Percentiles rank a stretch among this genome's conserved stretches.
Conservation (phyloP, 352 stramenopile genomes). For the Phytopythium kandeliae region DNA sequence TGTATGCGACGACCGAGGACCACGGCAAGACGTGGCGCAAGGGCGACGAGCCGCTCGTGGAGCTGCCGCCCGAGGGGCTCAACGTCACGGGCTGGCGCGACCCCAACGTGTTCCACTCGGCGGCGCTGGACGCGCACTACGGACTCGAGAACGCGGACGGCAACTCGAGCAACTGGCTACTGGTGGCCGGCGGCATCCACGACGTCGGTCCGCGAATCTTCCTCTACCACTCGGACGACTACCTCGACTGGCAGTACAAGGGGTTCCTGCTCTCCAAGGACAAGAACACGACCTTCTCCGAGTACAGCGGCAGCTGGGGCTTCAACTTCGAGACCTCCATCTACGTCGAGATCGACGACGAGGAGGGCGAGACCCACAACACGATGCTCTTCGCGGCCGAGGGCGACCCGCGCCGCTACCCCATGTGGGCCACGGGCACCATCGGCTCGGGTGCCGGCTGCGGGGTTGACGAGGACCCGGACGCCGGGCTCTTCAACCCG, state of each 20-base stretch:
- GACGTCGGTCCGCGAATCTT: constrained; percentile 53
- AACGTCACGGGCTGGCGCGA: constrained; percentile 67
- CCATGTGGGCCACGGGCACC: constrained; percentile 54
- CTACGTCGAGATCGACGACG: constrained; percentile 52
- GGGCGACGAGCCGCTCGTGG: constrained; percentile 37
- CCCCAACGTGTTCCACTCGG: constrained; percentile 53
- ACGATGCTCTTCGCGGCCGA: constrained; percentile 63
- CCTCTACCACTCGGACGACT: constrained; percentile 55
- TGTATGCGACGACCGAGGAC: constrained; percentile 56
- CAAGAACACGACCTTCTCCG: constrained; percentile 59
- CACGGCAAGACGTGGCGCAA: constrained; percentile 60
- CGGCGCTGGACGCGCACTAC: constrained; percentile 37
- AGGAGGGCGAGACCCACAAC: constrained; percentile 52
- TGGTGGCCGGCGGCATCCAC: constrained; percentile 48
- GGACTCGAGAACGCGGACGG: constrained; percentile 12
- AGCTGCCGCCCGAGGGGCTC: constrained; percentile 34
- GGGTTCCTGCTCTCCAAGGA: constrained; percentile 47
- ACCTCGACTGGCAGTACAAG: constrained; percentile 64
- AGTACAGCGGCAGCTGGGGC: constrained; percentile 49
- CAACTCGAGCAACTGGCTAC: constrained; percentile 42
- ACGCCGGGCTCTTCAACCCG: constrained; percentile 36
- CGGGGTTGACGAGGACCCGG: constrained; percentile 13
- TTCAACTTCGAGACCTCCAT: constrained; percentile 69
- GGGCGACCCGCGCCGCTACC: constrained; percentile 37
- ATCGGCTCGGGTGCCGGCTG: constrained; percentile 15